Conservation (phyloP, 805 yeast genomes). For the Kluyveromyces wickerhamii region DNA sequence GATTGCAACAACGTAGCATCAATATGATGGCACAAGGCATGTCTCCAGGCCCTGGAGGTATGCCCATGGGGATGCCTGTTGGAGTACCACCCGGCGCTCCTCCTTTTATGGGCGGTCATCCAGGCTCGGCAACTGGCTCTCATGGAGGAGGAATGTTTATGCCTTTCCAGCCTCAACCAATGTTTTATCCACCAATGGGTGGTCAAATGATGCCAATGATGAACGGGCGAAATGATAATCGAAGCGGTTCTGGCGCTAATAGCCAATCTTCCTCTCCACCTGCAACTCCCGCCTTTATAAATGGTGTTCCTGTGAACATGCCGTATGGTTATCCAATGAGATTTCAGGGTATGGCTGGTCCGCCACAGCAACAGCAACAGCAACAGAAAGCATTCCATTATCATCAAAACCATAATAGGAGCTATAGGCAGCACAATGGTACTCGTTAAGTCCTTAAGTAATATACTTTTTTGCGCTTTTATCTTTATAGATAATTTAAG, state of each 20-base stretch:
- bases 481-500: too few species aligned
- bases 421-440: constrained; percentile 2
- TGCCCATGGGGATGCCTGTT: constrained; percentile 27
- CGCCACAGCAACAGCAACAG: constrained; percentile 3
- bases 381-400: not conserved
- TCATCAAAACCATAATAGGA: constrained; percentile 3
- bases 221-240: constrained; percentile 12
- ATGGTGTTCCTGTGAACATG: constrained; percentile 12
- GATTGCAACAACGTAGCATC: constrained; percentile 29
- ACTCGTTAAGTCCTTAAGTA: constrained; percentile 6
- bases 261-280: constrained; percentile 24
- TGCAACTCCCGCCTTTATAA: constrained; percentile 21
- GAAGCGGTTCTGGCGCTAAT: constrained; percentile 14
- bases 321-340: constrained; percentile 25
- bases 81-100: constrained; percentile 17
- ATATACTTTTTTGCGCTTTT: too few species aligned
- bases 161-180: constrained; percentile 30
- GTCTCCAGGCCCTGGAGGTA: constrained; percentile 12
- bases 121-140: constrained; percentile 10
- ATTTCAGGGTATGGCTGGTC: constrained; percentile 21
- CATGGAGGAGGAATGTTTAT: constrained; percentile 26
- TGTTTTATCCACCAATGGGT: constrained; percentile 26
- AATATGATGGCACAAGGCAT: constrained; percentile 20
- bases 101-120: constrained; percentile 22
- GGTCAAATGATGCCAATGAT: constrained; percentile 26